Evolutionary conservation across 352 stramenopile species (phyloP).

Genomic region (Thalassiosira hispida): DNA sequence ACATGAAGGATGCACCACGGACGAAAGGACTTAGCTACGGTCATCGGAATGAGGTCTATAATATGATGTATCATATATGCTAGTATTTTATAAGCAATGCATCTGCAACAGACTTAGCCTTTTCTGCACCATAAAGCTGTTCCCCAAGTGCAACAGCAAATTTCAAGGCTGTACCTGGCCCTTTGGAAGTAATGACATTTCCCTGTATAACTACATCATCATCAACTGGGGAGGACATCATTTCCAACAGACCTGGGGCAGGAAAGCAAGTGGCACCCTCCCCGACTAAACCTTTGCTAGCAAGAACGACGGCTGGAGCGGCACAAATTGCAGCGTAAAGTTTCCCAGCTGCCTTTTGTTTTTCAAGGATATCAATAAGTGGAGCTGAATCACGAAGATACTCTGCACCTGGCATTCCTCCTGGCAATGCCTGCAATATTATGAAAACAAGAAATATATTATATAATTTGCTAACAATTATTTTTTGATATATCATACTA

Average conservation of each 20-base stretch:
- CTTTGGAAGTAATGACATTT: constrained; percentile 75
- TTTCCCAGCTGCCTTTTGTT: constrained; percentile 70
- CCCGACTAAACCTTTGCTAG: constrained; percentile 62
- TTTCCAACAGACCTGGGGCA: constrained; percentile 60
- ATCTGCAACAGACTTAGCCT: constrained; percentile 71
- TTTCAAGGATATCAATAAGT: constrained; percentile 71
- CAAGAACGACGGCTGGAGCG: constrained; percentile 75
- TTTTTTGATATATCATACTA: neutral
- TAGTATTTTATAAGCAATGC: constrained; percentile 73
- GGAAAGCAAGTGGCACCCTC: constrained; percentile 72
- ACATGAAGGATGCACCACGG: too few species aligned
- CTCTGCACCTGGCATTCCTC: constrained; percentile 78
- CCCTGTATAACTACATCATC: constrained; percentile 65
- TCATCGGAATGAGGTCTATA: too few species aligned
- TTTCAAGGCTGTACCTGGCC: constrained; percentile 68
- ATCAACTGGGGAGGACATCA: constrained; percentile 56
- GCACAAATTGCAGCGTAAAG: constrained; percentile 78
- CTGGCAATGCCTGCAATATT: constrained; percentile 31
- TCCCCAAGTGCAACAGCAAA: constrained; percentile 79
- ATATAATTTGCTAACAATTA: neutral
- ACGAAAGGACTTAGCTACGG: too few species aligned
- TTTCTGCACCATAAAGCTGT: constrained; percentile 77
- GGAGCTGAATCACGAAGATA: constrained; percentile 71
- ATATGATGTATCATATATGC: too few species aligned
- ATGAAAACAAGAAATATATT: neutral